Evolutionary conservation across 768 basidiomycete genomes (phyloP).

Genomic region (Naganishia kalamii): DNA sequence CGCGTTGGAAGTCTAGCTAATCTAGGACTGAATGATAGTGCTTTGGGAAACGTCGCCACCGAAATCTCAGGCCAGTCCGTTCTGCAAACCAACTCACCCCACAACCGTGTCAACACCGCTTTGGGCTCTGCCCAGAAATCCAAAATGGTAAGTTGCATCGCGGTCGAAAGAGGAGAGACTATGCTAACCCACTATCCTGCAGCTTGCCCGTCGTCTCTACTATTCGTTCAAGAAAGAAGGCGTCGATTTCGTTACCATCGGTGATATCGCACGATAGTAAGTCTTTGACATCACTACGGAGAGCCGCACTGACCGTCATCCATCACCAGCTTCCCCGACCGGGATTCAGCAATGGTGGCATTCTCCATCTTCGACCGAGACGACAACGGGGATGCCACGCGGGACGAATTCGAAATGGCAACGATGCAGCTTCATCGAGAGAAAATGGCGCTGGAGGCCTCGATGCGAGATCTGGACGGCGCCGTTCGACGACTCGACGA

Average conservation of each 20-base stretch:
- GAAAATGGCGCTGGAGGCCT: constrained; percentile 71
- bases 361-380: constrained; percentile 51
- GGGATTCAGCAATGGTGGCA: constrained; percentile 55
- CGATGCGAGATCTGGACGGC: constrained; percentile 82
- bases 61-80: constrained; percentile 59
- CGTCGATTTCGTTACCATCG: constrained; percentile 56
- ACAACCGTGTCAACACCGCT: constrained; percentile 70
- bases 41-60: constrained; percentile 58
- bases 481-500: constrained; percentile 58
- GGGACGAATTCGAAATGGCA: constrained; percentile 58
- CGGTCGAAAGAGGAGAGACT: not conserved
- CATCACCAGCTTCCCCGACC: constrained; percentile 53
- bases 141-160: constrained; percentile 29
- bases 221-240: constrained; percentile 70
- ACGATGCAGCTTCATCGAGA: constrained; percentile 74
- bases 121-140: constrained; percentile 74
- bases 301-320: not conserved
- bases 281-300: constrained; percentile 6
- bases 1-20: not conserved
- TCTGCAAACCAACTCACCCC: constrained; percentile 81
- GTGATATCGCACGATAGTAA: constrained; percentile 62
- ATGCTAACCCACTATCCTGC: constrained; percentile 36
- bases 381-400: constrained; percentile 50
- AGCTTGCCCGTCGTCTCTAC: constrained; percentile 74
- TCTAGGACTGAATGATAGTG: constrained; percentile 28